Conservation (phyloP, 352 stramenopile genomes). For the Saprolegnia parasitica region DNA sequence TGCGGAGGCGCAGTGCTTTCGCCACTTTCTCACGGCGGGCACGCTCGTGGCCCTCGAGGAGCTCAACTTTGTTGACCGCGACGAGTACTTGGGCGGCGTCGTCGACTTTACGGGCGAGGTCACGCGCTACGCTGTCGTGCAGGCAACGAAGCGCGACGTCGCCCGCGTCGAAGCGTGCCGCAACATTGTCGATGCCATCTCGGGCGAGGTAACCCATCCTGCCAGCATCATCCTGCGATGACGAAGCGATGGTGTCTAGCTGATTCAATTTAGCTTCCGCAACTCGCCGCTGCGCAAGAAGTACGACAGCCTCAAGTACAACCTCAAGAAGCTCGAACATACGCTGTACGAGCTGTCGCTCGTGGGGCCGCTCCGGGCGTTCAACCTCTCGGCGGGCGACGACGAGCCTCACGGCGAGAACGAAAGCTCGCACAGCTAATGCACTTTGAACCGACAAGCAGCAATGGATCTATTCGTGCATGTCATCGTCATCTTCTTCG, state of each 20-base stretch:
- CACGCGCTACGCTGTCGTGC: conserved; percentile 80
- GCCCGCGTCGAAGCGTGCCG: conserved; percentile 73
- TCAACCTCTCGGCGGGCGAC: not conserved
- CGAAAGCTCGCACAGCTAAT: not conserved
- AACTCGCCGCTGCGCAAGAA: conserved; percentile 91
- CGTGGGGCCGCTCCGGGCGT: conserved; percentile 35
- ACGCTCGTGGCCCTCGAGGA: conserved; percentile 50
- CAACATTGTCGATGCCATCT: conserved; percentile 82
- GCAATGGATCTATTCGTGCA: not conserved
- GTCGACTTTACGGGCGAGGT: conserved; percentile 93
- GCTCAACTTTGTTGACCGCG: conserved; percentile 52
- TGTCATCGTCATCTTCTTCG: not conserved
- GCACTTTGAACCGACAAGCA: not conserved
- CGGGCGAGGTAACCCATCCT: conserved; percentile 49
- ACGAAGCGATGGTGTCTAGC: conserved; percentile 12
- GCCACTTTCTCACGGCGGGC: conserved; percentile 68
- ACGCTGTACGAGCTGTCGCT: conserved; percentile 92
- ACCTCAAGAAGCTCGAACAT: conserved; percentile 91
- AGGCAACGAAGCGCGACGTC: conserved; percentile 83
- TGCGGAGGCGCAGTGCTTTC: conserved; percentile 90
- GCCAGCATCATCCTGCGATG: not conserved
- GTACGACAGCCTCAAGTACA: conserved; percentile 95
- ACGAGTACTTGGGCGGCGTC: conserved; percentile 93
- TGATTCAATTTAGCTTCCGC: conserved; percentile 93
- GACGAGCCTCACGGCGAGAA: not conserved